Evolutionary conservation across 306 rosid genomes (phyloP).

Genomic region (Abrus precatorius): DNA sequence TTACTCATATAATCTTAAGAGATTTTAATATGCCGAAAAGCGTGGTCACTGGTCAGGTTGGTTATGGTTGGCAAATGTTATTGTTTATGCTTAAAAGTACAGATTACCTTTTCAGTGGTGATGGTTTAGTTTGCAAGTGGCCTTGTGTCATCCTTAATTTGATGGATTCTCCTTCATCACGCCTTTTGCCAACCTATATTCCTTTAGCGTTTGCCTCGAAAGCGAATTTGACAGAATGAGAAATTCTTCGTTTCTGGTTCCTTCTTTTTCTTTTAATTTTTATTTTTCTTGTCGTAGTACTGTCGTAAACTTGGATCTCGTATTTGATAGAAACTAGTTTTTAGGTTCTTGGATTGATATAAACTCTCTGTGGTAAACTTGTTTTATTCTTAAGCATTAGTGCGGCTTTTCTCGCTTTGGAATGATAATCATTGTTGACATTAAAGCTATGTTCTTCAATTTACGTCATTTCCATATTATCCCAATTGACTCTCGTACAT

Average conservation of each 20-base stretch:
- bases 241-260: constrained; percentile 35
- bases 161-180: constrained; percentile 47
- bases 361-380: constrained; percentile 46
- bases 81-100: constrained; percentile 69
- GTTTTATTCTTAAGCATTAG: constrained; percentile 37
- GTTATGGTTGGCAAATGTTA: constrained; percentile 64
- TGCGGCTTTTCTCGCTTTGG: neutral
- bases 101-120: constrained; percentile 68
- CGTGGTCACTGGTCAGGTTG: constrained; percentile 50
- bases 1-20: constrained; percentile 11
- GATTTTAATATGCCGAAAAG: constrained; percentile 40
- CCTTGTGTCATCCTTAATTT: constrained; percentile 30
- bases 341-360: constrained; percentile 49
- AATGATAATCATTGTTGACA: neutral
- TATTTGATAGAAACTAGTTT: constrained; percentile 47
- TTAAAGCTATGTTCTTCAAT: neutral
- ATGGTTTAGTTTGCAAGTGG: constrained; percentile 41
- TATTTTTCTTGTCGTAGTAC: neutral
- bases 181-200: constrained; percentile 45
- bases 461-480: neutral
- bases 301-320: constrained; percentile 47
- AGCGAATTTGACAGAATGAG: constrained; percentile 37
- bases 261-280: constrained; percentile 14
- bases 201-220: constrained; percentile 37
- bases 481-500: neutral